Evolutionary conservation across 2,329 filamentous ascomycete species (phyloP).

Genomic region (Diplodia intermedia): DNA sequence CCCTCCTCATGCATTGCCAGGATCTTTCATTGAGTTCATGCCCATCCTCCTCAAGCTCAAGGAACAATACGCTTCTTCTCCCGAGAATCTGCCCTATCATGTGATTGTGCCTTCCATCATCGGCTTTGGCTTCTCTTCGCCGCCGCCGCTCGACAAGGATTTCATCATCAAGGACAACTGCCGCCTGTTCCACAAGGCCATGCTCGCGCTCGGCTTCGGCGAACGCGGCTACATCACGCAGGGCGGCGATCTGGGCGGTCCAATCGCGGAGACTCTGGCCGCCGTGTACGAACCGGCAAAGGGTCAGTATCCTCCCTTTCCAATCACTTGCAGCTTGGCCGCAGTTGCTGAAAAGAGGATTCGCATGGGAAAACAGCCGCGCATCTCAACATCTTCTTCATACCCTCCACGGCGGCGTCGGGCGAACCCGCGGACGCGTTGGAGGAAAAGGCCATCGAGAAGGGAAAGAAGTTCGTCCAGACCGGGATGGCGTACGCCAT

Average conservation of each 20-base stretch:
- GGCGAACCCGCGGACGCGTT: conserved; percentile 22
- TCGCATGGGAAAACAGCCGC: background rate
- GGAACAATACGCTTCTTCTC: conserved; percentile 53
- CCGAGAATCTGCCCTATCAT: conserved; percentile 62
- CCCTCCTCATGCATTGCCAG: conserved; percentile 48
- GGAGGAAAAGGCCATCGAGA: conserved; percentile 51
- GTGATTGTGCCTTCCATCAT: conserved; percentile 63
- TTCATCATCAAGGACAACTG: conserved; percentile 52
- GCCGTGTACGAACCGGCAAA: conserved; percentile 40
- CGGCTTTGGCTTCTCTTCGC: conserved; percentile 60
- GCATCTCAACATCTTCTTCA: background rate
- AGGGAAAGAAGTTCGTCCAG: conserved; percentile 49
- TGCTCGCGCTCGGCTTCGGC: conserved; percentile 61
- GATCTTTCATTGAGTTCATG: conserved; percentile 56
- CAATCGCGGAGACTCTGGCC: conserved; percentile 54
- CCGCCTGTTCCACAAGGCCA: conserved; percentile 58
- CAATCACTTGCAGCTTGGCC: no score
- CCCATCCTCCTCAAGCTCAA: conserved; percentile 57
- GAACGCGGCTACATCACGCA: conserved; percentile 60
- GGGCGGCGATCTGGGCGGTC: conserved; percentile 64
- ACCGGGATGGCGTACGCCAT: conserved; percentile 58
- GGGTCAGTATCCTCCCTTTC: conserved; percentile 36
- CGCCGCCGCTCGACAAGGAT: conserved; percentile 56
- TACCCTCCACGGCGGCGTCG: no score
- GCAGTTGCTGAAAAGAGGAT: background rate